These are phyloP conservation scores for Pouteria glomerata DNA, from an alignment of 148 eudicot species.

Conservation along the genomic window DNA sequence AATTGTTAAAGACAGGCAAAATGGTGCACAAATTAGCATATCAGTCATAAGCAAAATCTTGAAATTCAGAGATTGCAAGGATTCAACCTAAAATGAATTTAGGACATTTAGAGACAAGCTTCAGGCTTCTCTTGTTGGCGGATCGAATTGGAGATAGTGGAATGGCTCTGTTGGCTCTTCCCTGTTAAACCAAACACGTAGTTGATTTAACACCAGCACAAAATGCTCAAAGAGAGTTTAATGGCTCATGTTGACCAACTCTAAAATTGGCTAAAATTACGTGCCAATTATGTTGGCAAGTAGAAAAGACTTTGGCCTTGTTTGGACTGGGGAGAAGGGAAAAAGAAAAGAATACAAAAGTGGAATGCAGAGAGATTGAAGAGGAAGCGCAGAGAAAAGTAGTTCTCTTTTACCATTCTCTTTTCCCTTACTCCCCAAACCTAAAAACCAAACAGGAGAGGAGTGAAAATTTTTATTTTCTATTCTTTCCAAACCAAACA, in stretches of 20 bases:
- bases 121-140: slow-evolving; percentile 63
- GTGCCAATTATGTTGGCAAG: neutral
- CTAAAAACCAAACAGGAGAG: too few relatives aligned
- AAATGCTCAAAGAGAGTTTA: neutral
- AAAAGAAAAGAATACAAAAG: too few relatives aligned
- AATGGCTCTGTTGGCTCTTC: slow-evolving; percentile 89
- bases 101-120: slow-evolving; percentile 14
- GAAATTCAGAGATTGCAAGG: neutral
- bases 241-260: neutral
- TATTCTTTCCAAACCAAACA: too few relatives aligned
- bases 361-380: too few relatives aligned
- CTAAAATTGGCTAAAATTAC: neutral
- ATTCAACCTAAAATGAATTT: neutral
- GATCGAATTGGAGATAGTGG: slow-evolving; percentile 59
- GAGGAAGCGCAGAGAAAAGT: too few relatives aligned
- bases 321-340: too few relatives aligned
- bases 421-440: too few relatives aligned
- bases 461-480: too few relatives aligned
- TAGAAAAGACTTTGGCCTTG: neutral
- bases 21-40: neutral
- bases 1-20: neutral
- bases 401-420: too few relatives aligned
- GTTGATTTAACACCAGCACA: neutral
- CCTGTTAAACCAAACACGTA: slow-evolving; percentile 35
- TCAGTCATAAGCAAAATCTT: neutral